Base-by-base conservation (phyloP, 2,329 filamentous ascomycete genomes). In the Arthrobotrys iridis region DNA sequence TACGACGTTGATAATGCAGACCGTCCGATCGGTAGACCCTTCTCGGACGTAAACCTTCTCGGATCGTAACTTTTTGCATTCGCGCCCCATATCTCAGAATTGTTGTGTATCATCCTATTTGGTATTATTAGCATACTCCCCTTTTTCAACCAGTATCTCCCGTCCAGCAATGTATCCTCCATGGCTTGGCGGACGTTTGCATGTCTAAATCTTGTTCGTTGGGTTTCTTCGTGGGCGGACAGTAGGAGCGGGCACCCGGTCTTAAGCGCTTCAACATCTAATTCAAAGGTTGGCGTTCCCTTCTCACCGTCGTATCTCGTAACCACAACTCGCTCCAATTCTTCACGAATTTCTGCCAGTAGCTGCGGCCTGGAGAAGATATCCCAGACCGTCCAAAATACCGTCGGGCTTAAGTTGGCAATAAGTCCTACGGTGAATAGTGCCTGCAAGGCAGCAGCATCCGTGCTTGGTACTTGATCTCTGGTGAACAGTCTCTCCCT, bases 341-440 rank as follows among this genome's bases (percentile, higher is more conserved):
- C 85, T 0, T 81, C 65, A 0, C 84, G 81, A 2, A 86, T 77
- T n/a, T 82, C 81, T 0, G 77, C 60, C 1, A 85, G 80, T 0
- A 85, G 77, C 0, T 78, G 77, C 0, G 83, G 81, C 0, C 82
- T 80, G 3, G 82, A 83, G 78, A 81, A 84, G 5, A 86, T 77
- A 40, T 85, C 82, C 72, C 81, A 82, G 0, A 86, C 35, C 1
- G 83, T 66, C 85, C 85, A 86, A 79, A 85, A 86, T 0, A 79
- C 78, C 0, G 83, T 81, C 0, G 83, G 83, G 2, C 82, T 79
- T 0, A 84, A 83, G 77, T 86, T 86, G 43, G 81, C 80, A 0
- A 84, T 78, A 20, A 83, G 73, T 0, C 79, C 84, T 4, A 84
- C 40, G 0, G 75, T 77, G 52, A 80, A 79, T 2, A 77, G 41